Evolutionary conservation across 805 yeast genomes (phyloP).

Genomic region (Scheffersomyces spartinae): DNA sequence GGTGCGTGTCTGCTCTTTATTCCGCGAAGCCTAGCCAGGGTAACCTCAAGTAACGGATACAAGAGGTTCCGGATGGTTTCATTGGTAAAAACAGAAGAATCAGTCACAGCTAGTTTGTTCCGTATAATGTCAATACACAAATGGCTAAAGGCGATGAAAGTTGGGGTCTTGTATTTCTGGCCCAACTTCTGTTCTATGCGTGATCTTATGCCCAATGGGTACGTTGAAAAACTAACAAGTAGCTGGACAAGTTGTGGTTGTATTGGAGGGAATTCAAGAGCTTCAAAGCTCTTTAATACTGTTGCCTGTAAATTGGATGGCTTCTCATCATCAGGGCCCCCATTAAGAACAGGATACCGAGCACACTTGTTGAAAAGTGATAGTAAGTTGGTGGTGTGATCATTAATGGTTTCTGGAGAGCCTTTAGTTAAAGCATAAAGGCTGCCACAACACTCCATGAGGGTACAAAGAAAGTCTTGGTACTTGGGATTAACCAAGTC

Average conservation of each 20-base stretch:
- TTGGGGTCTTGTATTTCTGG: constrained; percentile 38
- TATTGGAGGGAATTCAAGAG: constrained; percentile 7
- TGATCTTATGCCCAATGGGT: not conserved
- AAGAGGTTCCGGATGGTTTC: too few relatives aligned
- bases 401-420: too few relatives aligned
- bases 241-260: constrained; percentile 6
- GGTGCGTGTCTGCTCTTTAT: constrained; percentile 13
- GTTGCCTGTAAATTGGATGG: constrained; percentile 54
- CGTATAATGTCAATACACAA: too few relatives aligned
- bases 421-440: constrained; percentile 30
- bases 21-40: too few relatives aligned
- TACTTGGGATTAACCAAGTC: constrained; percentile 34
- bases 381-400: too few relatives aligned
- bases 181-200: constrained; percentile 23
- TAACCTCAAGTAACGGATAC: too few relatives aligned
- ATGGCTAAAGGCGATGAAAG: constrained; percentile 51
- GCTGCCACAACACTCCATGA: constrained; percentile 42
- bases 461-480: constrained; percentile 49
- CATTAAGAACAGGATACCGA: constrained; percentile 63
- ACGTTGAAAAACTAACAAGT: constrained; percentile 1
- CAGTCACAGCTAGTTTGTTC: too few relatives aligned
- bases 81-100: too few relatives aligned
- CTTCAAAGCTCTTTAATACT: constrained; percentile 38
- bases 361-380: constrained; percentile 59
- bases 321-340: constrained; percentile 37